phyloP scores from a whole-genome alignment of 2,329 filamentous ascomycete genomes.

The Phyllosticta ampelicida region DNA sequence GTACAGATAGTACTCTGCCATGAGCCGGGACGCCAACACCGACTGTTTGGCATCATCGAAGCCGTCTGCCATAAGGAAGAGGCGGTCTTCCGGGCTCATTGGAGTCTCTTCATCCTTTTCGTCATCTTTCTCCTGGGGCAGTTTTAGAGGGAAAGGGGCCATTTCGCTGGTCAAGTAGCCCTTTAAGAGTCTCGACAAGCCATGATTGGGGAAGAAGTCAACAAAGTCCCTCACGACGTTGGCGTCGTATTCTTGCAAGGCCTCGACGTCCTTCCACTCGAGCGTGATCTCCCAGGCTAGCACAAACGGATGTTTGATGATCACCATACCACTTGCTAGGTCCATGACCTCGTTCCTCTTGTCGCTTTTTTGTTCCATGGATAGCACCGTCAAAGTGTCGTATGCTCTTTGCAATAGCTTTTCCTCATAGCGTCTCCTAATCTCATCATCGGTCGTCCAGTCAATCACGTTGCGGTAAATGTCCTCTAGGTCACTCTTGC shows the following conservation, averaged over 20 bases:
- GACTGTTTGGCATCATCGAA: conserved; percentile 48
- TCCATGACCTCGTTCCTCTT: conserved; percentile 66
- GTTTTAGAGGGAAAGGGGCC: conserved; percentile 61
- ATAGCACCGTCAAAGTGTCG: conserved; percentile 62
- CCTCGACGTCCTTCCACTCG: conserved; percentile 70
- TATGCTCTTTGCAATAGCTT: conserved; percentile 75
- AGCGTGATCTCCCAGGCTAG: conserved; percentile 85
- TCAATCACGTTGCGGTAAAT: conserved; percentile 77
- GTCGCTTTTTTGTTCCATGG: conserved; percentile 53
- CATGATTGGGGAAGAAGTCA: conserved; percentile 70
- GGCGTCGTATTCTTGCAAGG: conserved; percentile 57
- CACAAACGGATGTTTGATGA: conserved; percentile 83
- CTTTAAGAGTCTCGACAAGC: conserved; percentile 69
- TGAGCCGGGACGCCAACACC: conserved; percentile 69
- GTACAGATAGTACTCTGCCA: conserved; percentile 72
- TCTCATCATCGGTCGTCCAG: conserved; percentile 79
- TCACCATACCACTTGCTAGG: conserved; percentile 83
- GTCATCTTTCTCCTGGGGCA: conserved; percentile 15
- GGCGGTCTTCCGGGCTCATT: conserved; percentile 64
- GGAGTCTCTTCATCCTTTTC: conserved; percentile 38
- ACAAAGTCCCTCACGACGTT: conserved; percentile 72
- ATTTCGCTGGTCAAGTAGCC: conserved; percentile 74
- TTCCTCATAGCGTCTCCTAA: conserved; percentile 77
- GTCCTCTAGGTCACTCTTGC: conserved; percentile 63
- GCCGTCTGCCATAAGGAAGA: conserved; percentile 63